Conservation (phyloP, 2,329 filamentous ascomycete species). For the Aspergillus amoenus region DNA sequence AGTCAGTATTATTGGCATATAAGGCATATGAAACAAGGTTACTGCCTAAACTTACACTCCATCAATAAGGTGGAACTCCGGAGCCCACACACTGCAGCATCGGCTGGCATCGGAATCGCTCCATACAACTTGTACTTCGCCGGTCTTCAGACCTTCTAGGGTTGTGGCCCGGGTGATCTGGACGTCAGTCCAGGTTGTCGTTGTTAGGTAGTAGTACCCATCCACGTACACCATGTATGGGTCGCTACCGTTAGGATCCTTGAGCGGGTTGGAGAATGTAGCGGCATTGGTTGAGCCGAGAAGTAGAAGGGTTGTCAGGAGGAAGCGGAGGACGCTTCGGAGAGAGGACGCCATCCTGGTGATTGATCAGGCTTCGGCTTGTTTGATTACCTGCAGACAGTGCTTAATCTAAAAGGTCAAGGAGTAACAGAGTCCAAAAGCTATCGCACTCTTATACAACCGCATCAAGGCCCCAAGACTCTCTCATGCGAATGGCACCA, state of each 20-base stretch:
- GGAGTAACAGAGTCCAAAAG: neutral
- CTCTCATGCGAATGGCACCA: too few species aligned
- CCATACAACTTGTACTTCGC: conserved; percentile 53
- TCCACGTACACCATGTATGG: conserved; percentile 54
- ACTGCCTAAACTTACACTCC: conserved; percentile 12
- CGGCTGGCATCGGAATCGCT: conserved; percentile 47
- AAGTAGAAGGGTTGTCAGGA: neutral
- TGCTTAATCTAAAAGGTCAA: neutral
- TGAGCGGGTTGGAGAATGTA: neutral
- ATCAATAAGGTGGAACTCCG: conserved; percentile 55
- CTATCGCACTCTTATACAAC: neutral
- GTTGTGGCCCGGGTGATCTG: conserved; percentile 56
- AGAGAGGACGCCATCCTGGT: neutral
- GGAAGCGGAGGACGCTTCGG: neutral
- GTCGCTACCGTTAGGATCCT: conserved; percentile 50
- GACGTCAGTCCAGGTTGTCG: conserved; percentile 57
- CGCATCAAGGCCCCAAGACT: neutral
- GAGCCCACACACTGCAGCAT: conserved; percentile 60
- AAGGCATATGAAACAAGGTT: neutral
- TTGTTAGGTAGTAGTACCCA: conserved; percentile 59
- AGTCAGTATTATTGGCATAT: neutral
- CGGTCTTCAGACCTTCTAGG: conserved; percentile 56
- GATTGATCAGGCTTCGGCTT: neutral
- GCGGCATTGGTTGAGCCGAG: neutral
- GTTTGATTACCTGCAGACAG: neutral